These are phyloP conservation scores for Yamadazyma diddensiae DNA, from an alignment of 1,139 yeast species.

Conservation along the genomic window DNA sequence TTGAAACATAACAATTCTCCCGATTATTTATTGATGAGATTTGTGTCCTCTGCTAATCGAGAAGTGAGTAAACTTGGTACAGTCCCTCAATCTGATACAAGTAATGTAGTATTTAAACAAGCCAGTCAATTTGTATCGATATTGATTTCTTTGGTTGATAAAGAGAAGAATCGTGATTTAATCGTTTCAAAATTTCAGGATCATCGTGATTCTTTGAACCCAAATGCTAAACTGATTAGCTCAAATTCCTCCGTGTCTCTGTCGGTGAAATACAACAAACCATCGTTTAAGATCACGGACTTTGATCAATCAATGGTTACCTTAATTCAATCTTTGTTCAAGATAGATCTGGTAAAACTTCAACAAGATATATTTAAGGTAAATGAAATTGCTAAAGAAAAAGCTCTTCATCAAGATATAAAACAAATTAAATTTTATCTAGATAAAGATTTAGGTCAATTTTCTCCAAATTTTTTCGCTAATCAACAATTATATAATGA, in stretches of 20 bases:
- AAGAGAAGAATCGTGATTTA: conserved; percentile 41
- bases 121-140: conserved; percentile 57
- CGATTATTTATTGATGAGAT: conserved; percentile 65
- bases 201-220: conserved; percentile 39
- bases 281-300: conserved; percentile 49
- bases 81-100: conserved; percentile 38
- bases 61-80: conserved; percentile 54
- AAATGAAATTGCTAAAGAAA: conserved; percentile 44
- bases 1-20: conserved; percentile 43
- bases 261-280: conserved; percentile 30
- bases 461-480: conserved; percentile 41
- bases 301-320: conserved; percentile 41
- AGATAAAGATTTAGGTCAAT: conserved; percentile 40
- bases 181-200: conserved; percentile 43
- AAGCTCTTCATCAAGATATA: conserved; percentile 44
- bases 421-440: conserved; percentile 37
- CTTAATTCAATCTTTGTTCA: conserved; percentile 40
- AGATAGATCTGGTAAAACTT: conserved; percentile 34
- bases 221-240: conserved; percentile 13
- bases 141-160: conserved; percentile 45
- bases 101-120: conserved; percentile 50
- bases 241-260: conserved; percentile 9
- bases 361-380: conserved; percentile 49
- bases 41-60: conserved; percentile 62
- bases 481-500: conserved; percentile 35